Percentiles rank a stretch among this genome's conserved stretches.
phyloP scores from a whole-genome alignment of 768 basidiomycete species.

The Harrya chromipes region DNA sequence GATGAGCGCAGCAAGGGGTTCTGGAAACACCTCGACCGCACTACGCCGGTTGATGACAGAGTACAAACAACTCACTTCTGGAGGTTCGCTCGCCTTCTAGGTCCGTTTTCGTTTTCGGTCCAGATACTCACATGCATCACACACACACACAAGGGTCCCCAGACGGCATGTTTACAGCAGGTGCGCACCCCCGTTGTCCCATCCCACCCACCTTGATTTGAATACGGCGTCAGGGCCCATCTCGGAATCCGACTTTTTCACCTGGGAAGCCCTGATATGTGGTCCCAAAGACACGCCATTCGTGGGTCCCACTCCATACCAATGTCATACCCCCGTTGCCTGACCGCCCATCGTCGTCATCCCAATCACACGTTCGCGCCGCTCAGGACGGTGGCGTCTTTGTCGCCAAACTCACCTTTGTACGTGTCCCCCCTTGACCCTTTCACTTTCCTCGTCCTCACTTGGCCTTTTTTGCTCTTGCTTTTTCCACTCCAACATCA shows the following conservation, averaged over 20 bases:
- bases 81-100: slow-evolving; percentile 42
- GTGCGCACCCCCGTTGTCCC: slow-evolving; percentile 30
- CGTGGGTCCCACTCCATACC: slow-evolving; percentile 43
- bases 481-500: too few relatives aligned
- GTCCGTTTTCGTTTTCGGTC: not conserved
- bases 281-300: slow-evolving; percentile 96
- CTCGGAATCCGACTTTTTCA: slow-evolving; percentile 91
- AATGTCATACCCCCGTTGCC: too few relatives aligned
- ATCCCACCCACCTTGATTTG: not conserved
- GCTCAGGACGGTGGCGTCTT: slow-evolving; percentile 92
- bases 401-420: slow-evolving; percentile 88
- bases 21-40: slow-evolving; percentile 60
- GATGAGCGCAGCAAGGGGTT: slow-evolving; percentile 54
- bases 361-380: not conserved
- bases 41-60: slow-evolving; percentile 89
- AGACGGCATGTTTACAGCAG: slow-evolving; percentile 96
- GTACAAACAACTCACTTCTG: slow-evolving; percentile 80
- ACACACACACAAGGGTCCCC: slow-evolving; percentile 56
- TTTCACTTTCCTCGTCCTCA: not conserved
- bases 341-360: too few relatives aligned
- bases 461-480: too few relatives aligned
- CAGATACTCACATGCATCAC: not conserved
- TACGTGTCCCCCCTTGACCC: slow-evolving; percentile 37
- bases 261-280: slow-evolving; percentile 92
- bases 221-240: slow-evolving; percentile 59